Base-by-base conservation (phyloP, 1,284 basidiomycete species). In the Takashimella tepidaria region DNA sequence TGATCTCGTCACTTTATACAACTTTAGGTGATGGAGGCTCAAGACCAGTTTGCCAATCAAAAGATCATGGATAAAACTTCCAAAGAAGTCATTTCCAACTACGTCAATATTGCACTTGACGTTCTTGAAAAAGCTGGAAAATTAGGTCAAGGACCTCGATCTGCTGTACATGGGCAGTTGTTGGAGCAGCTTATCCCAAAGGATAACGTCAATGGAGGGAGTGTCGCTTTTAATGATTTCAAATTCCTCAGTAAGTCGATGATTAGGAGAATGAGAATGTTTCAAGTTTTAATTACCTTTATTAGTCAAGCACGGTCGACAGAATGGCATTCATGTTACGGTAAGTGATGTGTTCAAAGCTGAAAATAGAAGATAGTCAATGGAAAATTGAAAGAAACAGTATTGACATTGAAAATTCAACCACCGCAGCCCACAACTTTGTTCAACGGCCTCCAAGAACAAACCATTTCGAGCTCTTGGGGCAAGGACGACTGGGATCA, bases 291-390 rank as follows among this genome's bases (percentile, higher is more conserved):
- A 5, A 16, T 47, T 16, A 3, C 4, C 16, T 25, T 6, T n/a
- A 1, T 5, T 62, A 75, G 72, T 92, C 78, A 95, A 95, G 76
- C 86, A 88, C 69, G 84, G 89, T 5, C 81, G 92, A 58, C 92
- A 96, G 79, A 96, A 96, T 62, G 81, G 88, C 4, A 84, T 96
- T 50, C 92, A 96, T 64, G 89, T 95, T 49, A 93, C 91, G 1
- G 70, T 73, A 20, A 54, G 70, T 60, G 27, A 27, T 27, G n/a
- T n/a, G n/a, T n/a, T n/a, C n/a, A n/a, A n/a, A n/a, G n/a, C n/a
- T n/a, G n/a, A n/a, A n/a, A n/a, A n/a, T n/a, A n/a, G n/a, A n/a
- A n/a, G n/a, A n/a, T n/a, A n/a, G n/a, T n/a, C n/a, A 12, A 8
- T 50, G 5, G 31, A n/a, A n/a, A n/a, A n/a, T n/a, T n/a, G n/a